Evolutionary conservation across 1,139 yeast genomes (phyloP).

Genomic region (Diutina sp.): DNA sequence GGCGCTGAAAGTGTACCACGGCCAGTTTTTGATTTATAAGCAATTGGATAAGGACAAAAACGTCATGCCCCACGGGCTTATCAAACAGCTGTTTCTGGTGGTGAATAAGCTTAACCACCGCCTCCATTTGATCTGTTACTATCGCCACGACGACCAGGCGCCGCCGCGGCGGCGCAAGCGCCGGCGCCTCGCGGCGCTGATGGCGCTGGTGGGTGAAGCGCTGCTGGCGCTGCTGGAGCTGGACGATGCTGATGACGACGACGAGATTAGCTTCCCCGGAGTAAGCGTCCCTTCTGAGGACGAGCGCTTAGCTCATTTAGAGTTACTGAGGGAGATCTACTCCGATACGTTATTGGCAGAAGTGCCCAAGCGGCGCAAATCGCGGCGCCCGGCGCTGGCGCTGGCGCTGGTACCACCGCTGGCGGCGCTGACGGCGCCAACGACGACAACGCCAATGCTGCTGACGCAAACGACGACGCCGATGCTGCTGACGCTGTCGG

Average conservation of each 20-base stretch:
- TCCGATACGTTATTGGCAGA: not conserved
- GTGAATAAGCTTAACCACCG: constrained; percentile 36
- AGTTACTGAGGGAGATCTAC: not conserved
- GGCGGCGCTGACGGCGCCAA: not conserved
- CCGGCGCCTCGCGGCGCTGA: not conserved
- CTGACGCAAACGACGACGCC: not conserved
- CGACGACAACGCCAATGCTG: not conserved
- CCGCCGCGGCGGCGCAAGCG: not conserved
- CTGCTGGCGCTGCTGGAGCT: not conserved
- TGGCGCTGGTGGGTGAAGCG: not conserved
- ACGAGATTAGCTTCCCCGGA: not conserved
- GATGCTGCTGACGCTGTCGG: not conserved
- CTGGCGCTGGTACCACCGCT: not conserved
- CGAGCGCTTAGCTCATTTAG: not conserved
- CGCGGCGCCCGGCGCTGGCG: not conserved
- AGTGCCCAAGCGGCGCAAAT: not conserved
- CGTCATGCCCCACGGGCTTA: constrained; percentile 32
- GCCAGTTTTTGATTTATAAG: constrained; percentile 49
- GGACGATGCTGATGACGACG: not conserved
- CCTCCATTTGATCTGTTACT: constrained; percentile 42
- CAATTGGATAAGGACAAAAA: constrained; percentile 35
- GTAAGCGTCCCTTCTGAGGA: not conserved
- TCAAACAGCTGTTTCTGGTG: constrained; percentile 47
- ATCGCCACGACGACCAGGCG: constrained; percentile 1
- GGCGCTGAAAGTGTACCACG: constrained; percentile 50